Evolutionary conservation across 371 early-diverging fungal genomes (phyloP), one percentile per base, ranked within the genome.

Genomic region (Haplosporangium sp.): DNA sequence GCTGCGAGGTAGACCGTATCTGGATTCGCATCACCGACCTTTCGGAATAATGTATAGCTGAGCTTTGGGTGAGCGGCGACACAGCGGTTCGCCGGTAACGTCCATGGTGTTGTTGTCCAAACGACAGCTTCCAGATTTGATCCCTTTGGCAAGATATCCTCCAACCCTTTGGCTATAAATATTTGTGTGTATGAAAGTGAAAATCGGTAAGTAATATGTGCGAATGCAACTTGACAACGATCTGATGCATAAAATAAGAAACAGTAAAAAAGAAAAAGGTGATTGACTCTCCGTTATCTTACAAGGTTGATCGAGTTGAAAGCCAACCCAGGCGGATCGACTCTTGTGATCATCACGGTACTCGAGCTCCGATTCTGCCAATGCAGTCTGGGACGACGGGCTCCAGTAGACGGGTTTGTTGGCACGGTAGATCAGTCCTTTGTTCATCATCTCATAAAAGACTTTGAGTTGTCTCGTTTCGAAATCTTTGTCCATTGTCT

Each of bases 91-190:
- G 97, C 91, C 0, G 97, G 96, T 7, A 98, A 79, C 1, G 98
- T 97, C 97, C 97, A 98, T 0, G 99, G 98, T 0, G 99, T 98
- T 0, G 99, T 98, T 1, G 98, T 98, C 98, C 98, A 98, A 11
- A 95, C 90, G 9, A 96, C 80, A 7, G 93, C 87, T 55, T 84
- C 68, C 1, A 91, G 5, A 1, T 73, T 63, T 3, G 76, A 56
- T 16, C 18, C 45, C 38, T 52, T 51, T 37, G 56, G 77, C 18
- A 62, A 37, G 16, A 65, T 56, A 14, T 62, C 62, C 10, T 45
- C 50, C 43, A 76, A 57, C 1, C 41, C 51, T 36, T 63, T 54
- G 8, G 71, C 77, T 76, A 63, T n/a, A 45, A 13, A 43, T 13
- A 55, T 23, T 43, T 16, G 11, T 6, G 9, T 9, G 46, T 2